Evolutionary conservation across 148 eudicot species (phyloP), one percentile per base, ranked within the genome.

Genomic region (Amaranthus cruentus): DNA sequence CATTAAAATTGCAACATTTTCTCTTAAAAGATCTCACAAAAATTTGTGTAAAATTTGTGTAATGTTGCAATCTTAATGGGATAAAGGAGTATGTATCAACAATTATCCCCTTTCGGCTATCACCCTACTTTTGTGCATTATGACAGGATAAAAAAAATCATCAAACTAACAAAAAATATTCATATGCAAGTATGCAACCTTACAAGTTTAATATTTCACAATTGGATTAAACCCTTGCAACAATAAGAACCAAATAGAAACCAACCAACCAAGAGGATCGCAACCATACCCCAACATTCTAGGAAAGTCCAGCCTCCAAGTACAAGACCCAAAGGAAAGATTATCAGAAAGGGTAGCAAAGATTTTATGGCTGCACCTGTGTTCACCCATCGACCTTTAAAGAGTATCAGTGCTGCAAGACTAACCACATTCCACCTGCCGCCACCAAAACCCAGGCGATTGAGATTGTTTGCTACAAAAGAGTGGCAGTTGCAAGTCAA

Each of bases 401-500:
- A 71, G 69, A 91, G 81, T 10, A 94, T 85, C 73, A 94, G 77
- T 51, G 74, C 65, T 1, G 97, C 98, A 55, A 91, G 73, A 81
- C 83, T 88, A 74, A 89, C 96, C 74, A 94, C 96, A 55, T 94
- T 94, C 98, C 98, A 94, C 47, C 88, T 83, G 5, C 91, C 83
- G 15, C 86, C 82, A 72, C 73, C 77, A 70, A 88, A 91, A 48
- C 86, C 85, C 81, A 94, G 75, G 71, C 89, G 85, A 82, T 94
- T 94, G 10, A 91, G 79, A 76, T 84, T 87, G 83, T 94, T 91
- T 55, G 89, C 91, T 7, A 91, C 98, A 69, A 91, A 94, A 28
- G 96, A 94, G 84, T 94, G 97, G 78, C 98, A 94, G 71, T 94
- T 94, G 86, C 98, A 91, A 50, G 97, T 88, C n/a, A 91, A 78